phyloP scores from a whole-genome alignment of 768 basidiomycete genomes.

The Termitomyces sp. region DNA sequence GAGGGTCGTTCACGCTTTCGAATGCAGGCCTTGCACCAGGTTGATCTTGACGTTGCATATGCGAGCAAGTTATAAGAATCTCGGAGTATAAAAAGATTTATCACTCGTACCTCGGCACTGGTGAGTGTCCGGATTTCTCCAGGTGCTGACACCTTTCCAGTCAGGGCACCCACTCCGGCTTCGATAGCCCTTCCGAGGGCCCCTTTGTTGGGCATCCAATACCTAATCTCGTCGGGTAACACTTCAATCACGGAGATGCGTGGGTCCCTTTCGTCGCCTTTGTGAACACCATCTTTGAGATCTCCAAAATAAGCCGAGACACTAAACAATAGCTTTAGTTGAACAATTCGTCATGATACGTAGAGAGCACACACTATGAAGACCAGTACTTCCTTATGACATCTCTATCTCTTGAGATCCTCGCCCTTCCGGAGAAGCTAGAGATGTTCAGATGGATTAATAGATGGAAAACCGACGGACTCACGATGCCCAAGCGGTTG shows the following conservation, averaged over 20 bases:
- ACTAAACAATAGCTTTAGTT: slow-evolving; percentile 26
- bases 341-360: background rate
- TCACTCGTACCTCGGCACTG: slow-evolving; percentile 55
- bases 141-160: slow-evolving; percentile 59
- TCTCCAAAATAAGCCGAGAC: slow-evolving; percentile 81
- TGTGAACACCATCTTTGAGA: slow-evolving; percentile 78
- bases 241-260: slow-evolving; percentile 78
- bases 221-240: slow-evolving; percentile 74
- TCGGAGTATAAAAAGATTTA: background rate
- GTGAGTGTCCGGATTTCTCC: slow-evolving; percentile 77
- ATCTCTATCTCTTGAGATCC: slow-evolving; percentile 54
- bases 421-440: slow-evolving; percentile 71
- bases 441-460: background rate
- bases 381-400: slow-evolving; percentile 65
- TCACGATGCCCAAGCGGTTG: slow-evolving; percentile 73
- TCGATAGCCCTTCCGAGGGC: slow-evolving; percentile 54
- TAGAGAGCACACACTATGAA: slow-evolving; percentile 30
- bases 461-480: slow-evolving; percentile 10
- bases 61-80: background rate
- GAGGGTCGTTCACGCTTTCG: slow-evolving; percentile 13
- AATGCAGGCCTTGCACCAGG: slow-evolving; percentile 33
- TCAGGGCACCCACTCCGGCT: slow-evolving; percentile 50
- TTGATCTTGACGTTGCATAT: slow-evolving; percentile 30
- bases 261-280: slow-evolving; percentile 75
- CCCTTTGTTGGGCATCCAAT: slow-evolving; percentile 68